Conservation (phyloP, 768 basidiomycete genomes). For the Boletus edulis region DNA sequence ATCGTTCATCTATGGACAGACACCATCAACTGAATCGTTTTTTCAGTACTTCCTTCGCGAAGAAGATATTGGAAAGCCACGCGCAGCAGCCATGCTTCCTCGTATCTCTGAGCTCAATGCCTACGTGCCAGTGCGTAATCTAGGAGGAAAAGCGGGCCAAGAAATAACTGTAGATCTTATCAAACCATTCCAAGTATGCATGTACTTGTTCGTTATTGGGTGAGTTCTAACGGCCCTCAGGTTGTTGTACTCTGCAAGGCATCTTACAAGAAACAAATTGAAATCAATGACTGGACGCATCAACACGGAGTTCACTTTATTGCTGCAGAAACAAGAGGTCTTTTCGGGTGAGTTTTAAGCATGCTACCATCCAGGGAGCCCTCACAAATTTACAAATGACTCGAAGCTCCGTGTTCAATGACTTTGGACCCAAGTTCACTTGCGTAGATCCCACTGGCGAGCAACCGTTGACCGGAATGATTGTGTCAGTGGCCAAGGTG, state of each 20-base stretch:
- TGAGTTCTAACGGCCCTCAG: slow-evolving; percentile 37
- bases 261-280: slow-evolving; percentile 77
- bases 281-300: slow-evolving; percentile 96
- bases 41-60: slow-evolving; percentile 88
- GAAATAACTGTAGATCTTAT: slow-evolving; percentile 78
- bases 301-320: slow-evolving; percentile 88
- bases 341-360: slow-evolving; percentile 74
- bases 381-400: slow-evolving; percentile 6
- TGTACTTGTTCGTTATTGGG: background rate
- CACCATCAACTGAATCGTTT: slow-evolving; percentile 6
- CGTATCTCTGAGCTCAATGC: slow-evolving; percentile 92
- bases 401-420: slow-evolving; percentile 86
- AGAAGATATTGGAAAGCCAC: slow-evolving; percentile 82
- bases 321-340: slow-evolving; percentile 84
- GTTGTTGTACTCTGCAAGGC: slow-evolving; percentile 87
- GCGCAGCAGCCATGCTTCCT: slow-evolving; percentile 83
- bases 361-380: background rate
- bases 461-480: slow-evolving; percentile 90
- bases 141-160: slow-evolving; percentile 77
- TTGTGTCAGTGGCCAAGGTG: slow-evolving; percentile 90
- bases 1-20: slow-evolving; percentile 3
- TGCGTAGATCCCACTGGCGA: slow-evolving; percentile 99
- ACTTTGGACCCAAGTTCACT: slow-evolving; percentile 93
- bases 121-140: slow-evolving; percentile 89
- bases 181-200: slow-evolving; percentile 83